Percentiles rank a stretch among this genome's conserved stretches.
phyloP scores from a whole-genome alignment of 1,284 basidiomycete species.

The Stygiomarasmius scandens region DNA sequence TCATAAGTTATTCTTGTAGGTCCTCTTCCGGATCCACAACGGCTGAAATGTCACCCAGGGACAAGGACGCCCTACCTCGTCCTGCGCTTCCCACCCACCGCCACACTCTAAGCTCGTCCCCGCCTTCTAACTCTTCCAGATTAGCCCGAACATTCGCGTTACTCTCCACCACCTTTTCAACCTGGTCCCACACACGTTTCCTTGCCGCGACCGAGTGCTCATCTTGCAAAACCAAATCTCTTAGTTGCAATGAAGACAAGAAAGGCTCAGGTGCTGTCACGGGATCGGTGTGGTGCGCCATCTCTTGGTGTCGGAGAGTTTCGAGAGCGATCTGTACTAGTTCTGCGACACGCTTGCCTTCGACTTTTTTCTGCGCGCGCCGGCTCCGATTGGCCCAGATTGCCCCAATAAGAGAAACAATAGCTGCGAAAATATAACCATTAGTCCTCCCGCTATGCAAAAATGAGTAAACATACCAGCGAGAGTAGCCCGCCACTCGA shows the following conservation, averaged over 20 bases:
- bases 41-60: background rate
- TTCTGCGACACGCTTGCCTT: conserved; percentile 72
- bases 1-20: no score
- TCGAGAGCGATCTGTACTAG: conserved; percentile 83
- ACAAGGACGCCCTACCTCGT: background rate
- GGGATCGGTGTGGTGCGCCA: conserved; percentile 85
- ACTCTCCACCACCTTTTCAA: conserved; percentile 87
- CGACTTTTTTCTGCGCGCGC: conserved; percentile 57
- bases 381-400: conserved; percentile 42
- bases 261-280: conserved; percentile 78
- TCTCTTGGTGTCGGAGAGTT: conserved; percentile 84
- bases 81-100: conserved; percentile 69
- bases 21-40: background rate
- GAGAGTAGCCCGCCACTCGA: conserved; percentile 69
- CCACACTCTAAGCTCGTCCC: conserved; percentile 86
- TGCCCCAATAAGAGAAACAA: conserved; percentile 35
- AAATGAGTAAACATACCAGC: conserved; percentile 47
- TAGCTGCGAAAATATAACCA: conserved; percentile 33
- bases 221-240: conserved; percentile 86
- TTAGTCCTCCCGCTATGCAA: background rate
- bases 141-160: conserved; percentile 94
- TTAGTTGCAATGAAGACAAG: conserved; percentile 87
- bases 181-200: conserved; percentile 81
- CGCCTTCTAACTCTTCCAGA: conserved; percentile 86
- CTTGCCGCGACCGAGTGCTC: conserved; percentile 75